Percentiles rank a stretch among this genome's conserved stretches.
These are phyloP conservation scores for Bipolaris sorokiniana DNA, from an alignment of 2,329 filamentous ascomycete species.

Conservation along the genomic window DNA sequence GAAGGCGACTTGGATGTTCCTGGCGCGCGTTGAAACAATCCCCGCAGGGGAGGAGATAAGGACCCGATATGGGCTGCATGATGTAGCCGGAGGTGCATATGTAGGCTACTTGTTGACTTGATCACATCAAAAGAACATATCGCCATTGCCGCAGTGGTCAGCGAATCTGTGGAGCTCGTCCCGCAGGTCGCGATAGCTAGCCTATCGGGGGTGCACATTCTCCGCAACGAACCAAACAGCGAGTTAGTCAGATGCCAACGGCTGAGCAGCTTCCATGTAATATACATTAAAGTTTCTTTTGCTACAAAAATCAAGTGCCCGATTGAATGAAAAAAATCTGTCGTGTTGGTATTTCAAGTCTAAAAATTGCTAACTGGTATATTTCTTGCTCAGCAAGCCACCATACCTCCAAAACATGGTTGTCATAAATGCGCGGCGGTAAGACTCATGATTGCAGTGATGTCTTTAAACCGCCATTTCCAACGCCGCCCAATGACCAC, in stretches of 20 bases:
- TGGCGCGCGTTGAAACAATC: conserved; percentile 4
- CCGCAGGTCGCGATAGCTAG: not conserved
- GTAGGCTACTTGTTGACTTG: not conserved
- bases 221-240: conserved; percentile 1
- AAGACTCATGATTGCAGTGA: conserved; percentile 13
- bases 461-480: conserved; percentile 11
- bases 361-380: conserved; percentile 10
- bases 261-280: not conserved
- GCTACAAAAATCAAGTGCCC: not conserved
- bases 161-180: too few relatives aligned
- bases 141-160: too few relatives aligned
- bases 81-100: not conserved
- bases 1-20: conserved; percentile 2
- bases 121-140: not conserved
- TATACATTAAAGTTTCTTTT: not conserved
- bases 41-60: not conserved
- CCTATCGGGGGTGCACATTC: conserved; percentile 8
- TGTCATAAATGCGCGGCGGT: conserved; percentile 17
- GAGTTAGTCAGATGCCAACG: not conserved
- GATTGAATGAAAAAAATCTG: not conserved
- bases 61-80: not conserved
- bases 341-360: conserved; percentile 7
- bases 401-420: conserved; percentile 9
- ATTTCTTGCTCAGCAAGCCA: conserved; percentile 23
- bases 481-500: conserved; percentile 44